phyloP scores from a whole-genome alignment of 495 filamentous ascomycete species.

The Apiosordaria backusii region DNA sequence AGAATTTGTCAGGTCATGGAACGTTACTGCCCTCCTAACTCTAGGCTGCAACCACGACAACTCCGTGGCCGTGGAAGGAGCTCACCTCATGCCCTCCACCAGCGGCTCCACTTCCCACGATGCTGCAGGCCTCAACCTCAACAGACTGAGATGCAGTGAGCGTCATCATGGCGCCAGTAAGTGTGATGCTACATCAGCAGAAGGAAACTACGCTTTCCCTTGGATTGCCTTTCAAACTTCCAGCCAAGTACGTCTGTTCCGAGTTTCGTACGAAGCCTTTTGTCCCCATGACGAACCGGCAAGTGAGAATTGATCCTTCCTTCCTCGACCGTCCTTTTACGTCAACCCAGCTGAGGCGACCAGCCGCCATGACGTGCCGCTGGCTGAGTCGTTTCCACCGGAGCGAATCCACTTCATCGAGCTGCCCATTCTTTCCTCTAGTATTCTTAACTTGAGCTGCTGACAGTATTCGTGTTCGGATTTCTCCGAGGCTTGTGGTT shows the following conservation, averaged over 20 bases:
- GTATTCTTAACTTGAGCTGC: not conserved
- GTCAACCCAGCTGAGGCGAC: not conserved
- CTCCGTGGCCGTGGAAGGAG: no score
- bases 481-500: not conserved
- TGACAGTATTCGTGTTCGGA: not conserved
- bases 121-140: no score
- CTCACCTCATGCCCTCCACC: no score
- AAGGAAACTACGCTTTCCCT: no score
- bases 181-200: no score
- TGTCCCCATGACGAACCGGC: no score
- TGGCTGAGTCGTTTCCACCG: not conserved
- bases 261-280: not conserved
- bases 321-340: not conserved
- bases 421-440: not conserved
- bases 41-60: not conserved
- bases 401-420: not conserved
- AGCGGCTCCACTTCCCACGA: no score
- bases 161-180: not conserved
- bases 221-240: not conserved
- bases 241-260: not conserved
- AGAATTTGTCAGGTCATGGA: not conserved
- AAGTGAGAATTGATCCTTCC: not conserved
- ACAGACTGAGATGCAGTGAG: not conserved
- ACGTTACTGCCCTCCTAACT: not conserved
- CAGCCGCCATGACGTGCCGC: not conserved